These are phyloP conservation scores for Barnettozyma vustinii DNA, from an alignment of 805 yeast species.

Conservation along the genomic window DNA sequence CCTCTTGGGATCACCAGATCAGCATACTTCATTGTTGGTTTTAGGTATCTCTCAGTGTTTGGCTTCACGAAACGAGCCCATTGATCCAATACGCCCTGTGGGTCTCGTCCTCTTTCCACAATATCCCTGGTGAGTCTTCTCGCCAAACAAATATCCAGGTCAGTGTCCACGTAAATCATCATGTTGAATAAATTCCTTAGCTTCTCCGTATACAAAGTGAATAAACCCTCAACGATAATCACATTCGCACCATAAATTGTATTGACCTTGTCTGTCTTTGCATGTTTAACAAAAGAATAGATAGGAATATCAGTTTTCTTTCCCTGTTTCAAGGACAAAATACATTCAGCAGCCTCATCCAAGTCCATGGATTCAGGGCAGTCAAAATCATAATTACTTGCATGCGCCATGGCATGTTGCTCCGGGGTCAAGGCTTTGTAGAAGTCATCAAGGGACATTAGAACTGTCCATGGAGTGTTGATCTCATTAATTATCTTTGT, in stretches of 20 bases:
- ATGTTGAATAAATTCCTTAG: conserved; percentile 74
- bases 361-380: conserved; percentile 80
- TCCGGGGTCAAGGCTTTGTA: conserved; percentile 68
- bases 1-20: conserved; percentile 91
- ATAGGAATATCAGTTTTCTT: conserved; percentile 60
- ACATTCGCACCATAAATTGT: conserved; percentile 93
- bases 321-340: conserved; percentile 67
- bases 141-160: conserved; percentile 86
- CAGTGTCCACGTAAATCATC: conserved; percentile 90
- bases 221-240: conserved; percentile 86
- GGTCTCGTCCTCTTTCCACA: conserved; percentile 77
- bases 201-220: conserved; percentile 68
- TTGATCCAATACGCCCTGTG: conserved; percentile 75
- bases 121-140: conserved; percentile 86
- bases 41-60: conserved; percentile 69
- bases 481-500: conserved; percentile 69
- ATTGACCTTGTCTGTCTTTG: conserved; percentile 52
- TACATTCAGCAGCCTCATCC: conserved; percentile 60
- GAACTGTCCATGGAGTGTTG: conserved; percentile 92
- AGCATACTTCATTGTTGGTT: conserved; percentile 72
- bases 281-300: conserved; percentile 61
- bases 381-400: conserved; percentile 79
- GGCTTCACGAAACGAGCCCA: conserved; percentile 94
- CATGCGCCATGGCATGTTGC: conserved; percentile 58
- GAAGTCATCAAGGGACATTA: conserved; percentile 86